Evolutionary conservation across 768 basidiomycete genomes (phyloP).

Genomic region (Boletus pseudo-olivaceus): DNA sequence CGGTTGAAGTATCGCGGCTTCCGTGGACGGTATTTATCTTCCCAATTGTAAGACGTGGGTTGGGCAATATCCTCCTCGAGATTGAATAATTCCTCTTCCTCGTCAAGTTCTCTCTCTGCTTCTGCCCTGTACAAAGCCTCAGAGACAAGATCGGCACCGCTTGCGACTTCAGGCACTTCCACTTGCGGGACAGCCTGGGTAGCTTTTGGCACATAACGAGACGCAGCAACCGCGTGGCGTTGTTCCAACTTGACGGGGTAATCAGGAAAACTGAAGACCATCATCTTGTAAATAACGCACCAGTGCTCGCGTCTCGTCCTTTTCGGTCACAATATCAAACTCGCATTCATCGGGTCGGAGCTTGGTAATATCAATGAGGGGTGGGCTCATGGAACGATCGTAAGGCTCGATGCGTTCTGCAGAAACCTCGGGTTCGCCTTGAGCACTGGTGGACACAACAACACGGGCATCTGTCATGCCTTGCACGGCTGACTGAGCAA

Average conservation of each 20-base stretch:
- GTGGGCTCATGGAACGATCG: conserved; percentile 82
- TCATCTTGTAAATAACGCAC: conserved; percentile 41
- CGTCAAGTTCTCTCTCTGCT: conserved; percentile 89
- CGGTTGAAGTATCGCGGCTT: conserved; percentile 99
- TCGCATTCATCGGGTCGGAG: conserved; percentile 76
- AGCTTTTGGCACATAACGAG: conserved; percentile 83
- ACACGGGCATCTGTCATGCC: conserved; percentile 37
- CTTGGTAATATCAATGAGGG: conserved; percentile 65
- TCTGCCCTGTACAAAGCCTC: conserved; percentile 90
- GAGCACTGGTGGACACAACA: conserved; percentile 31
- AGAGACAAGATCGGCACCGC: conserved; percentile 73
- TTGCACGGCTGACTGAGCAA: conserved; percentile 56
- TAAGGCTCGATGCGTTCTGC: conserved; percentile 77
- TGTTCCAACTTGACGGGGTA: conserved; percentile 52
- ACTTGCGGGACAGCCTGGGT: conserved; percentile 57
- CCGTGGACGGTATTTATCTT: conserved; percentile 95
- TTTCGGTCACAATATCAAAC: conserved; percentile 70
- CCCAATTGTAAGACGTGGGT: conserved; percentile 92
- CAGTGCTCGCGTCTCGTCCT: conserved; percentile 59
- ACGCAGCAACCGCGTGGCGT: conserved; percentile 77
- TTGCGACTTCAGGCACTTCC: conserved; percentile 53
- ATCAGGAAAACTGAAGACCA: conserved; percentile 2
- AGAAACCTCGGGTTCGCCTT: conserved; percentile 34
- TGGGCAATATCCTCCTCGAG: conserved; percentile 84
- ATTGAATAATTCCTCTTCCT: conserved; percentile 95